Percentiles rank a stretch among this genome's conserved stretches.
These are phyloP conservation scores for Venturia pyrina DNA, from an alignment of 2,329 filamentous ascomycete species.

Conservation along the genomic window DNA sequence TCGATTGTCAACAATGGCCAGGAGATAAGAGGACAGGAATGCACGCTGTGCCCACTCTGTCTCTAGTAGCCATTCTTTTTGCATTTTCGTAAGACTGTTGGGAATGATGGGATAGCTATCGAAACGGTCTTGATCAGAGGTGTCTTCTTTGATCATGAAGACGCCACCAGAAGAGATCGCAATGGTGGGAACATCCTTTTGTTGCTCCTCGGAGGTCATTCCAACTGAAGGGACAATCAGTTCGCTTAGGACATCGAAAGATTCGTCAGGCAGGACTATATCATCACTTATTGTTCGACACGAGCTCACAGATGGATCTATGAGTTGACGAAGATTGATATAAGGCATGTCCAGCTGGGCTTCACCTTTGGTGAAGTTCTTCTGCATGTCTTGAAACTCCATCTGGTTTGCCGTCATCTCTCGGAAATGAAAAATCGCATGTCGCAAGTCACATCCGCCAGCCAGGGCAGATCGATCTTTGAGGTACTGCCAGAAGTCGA, in stretches of 20 bases:
- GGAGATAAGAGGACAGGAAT: slow-evolving; percentile 57
- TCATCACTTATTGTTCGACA: neutral
- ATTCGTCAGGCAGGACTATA: neutral
- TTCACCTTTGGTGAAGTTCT: slow-evolving; percentile 10
- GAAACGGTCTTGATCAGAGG: slow-evolving; percentile 20
- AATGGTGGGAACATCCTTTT: neutral
- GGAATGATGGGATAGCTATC: slow-evolving; percentile 37
- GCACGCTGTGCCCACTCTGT: slow-evolving; percentile 59
- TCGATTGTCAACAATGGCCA: slow-evolving; percentile 53
- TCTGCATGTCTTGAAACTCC: neutral
- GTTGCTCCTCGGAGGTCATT: neutral
- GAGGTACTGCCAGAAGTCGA: slow-evolving; percentile 26
- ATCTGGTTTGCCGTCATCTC: neutral
- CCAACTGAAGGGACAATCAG: neutral
- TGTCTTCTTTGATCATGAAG: slow-evolving; percentile 23
- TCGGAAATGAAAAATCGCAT: neutral
- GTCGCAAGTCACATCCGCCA: slow-evolving; percentile 8
- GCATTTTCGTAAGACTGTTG: slow-evolving; percentile 46
- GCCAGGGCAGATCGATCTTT: slow-evolving; percentile 8
- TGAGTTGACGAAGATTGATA: slow-evolving; percentile 21
- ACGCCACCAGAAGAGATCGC: slow-evolving; percentile 21
- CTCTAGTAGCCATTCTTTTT: slow-evolving; percentile 59
- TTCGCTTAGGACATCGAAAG: neutral
- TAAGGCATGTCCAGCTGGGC: slow-evolving; percentile 22
- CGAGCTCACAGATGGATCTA: slow-evolving; percentile 17